Conservation (phyloP, 1,139 yeast genomes). For the Protomyces inouyei region DNA sequence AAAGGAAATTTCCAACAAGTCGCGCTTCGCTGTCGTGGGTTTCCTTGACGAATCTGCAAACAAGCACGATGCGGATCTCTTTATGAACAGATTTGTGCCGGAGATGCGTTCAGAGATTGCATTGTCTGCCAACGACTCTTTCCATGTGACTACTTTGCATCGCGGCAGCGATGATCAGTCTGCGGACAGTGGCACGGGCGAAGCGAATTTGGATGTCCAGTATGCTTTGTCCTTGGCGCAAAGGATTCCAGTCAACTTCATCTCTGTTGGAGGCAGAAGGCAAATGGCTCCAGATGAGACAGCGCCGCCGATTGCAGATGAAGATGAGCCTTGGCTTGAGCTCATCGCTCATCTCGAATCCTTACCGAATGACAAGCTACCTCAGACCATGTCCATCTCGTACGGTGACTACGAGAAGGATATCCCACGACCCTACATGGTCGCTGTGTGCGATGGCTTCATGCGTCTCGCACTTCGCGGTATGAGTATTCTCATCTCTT, state of each 20-base stretch:
- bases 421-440: neutral
- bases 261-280: neutral
- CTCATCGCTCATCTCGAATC: slow-evolving; percentile 1
- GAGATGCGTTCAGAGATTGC: neutral
- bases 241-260: neutral
- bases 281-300: neutral
- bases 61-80: slow-evolving; percentile 2
- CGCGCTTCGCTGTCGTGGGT: slow-evolving; percentile 7
- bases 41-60: neutral
- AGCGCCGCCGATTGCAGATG: slow-evolving; percentile 6
- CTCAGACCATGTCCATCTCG: slow-evolving; percentile 4
- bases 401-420: slow-evolving; percentile 15
- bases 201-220: slow-evolving; percentile 15
- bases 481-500: slow-evolving; percentile 5
- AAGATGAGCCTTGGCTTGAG: slow-evolving; percentile 6
- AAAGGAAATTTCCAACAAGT: neutral
- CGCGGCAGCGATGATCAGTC: neutral
- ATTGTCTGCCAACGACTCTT: neutral
- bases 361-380: neutral
- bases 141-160: neutral
- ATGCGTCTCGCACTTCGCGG: slow-evolving; percentile 12
- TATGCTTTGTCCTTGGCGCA: slow-evolving; percentile 4
- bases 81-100: neutral
- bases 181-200: neutral
- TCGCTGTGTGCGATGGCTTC: slow-evolving; percentile 1